A percentile compares a stretch with the other conserved stretches of the same genome.
phyloP scores from a whole-genome alignment of 108 stramenopile genomes.

The Stephanodiscus triporus region DNA sequence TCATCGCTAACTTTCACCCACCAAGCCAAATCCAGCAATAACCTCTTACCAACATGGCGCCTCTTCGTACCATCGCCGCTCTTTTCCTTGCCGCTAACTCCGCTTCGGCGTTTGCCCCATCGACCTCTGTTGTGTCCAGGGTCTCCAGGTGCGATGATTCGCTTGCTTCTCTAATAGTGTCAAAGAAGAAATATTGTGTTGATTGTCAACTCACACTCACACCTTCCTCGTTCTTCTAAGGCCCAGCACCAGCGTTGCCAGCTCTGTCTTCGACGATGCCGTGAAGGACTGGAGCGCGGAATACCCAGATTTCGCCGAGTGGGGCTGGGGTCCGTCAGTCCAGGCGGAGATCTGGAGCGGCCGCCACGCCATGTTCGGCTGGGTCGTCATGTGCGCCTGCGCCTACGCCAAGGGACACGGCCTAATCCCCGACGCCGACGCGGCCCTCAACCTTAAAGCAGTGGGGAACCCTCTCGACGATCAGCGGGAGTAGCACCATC shows the following conservation, averaged over 20 bases:
- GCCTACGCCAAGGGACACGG: constrained; percentile 98
- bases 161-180: too few relatives aligned
- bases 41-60: constrained; percentile 73
- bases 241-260: constrained; percentile 43
- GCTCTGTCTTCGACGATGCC: constrained; percentile 70
- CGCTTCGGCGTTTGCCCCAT: constrained; percentile 76
- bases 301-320: constrained; percentile 79
- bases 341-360: constrained; percentile 98
- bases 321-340: constrained; percentile 92
- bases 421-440: constrained; percentile 92
- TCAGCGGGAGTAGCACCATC: constrained; percentile 91
- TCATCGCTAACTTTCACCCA: too few relatives aligned
- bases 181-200: too few relatives aligned
- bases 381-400: constrained; percentile 95
- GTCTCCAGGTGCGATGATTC: constrained; percentile 51
- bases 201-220: constrained; percentile 2
- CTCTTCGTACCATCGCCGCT: constrained; percentile 71
- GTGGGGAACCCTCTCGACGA: constrained; percentile 97
- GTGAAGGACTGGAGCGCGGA: constrained; percentile 76
- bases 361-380: constrained; percentile 98
- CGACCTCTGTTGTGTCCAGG: constrained; percentile 43
- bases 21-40: not conserved
- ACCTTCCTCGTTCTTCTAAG: not conserved
- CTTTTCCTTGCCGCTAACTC: constrained; percentile 64
- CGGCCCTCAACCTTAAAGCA: constrained; percentile 82